Evolutionary conservation across 495 filamentous ascomycete species (phyloP).

Genomic region (Neurospora africana): DNA sequence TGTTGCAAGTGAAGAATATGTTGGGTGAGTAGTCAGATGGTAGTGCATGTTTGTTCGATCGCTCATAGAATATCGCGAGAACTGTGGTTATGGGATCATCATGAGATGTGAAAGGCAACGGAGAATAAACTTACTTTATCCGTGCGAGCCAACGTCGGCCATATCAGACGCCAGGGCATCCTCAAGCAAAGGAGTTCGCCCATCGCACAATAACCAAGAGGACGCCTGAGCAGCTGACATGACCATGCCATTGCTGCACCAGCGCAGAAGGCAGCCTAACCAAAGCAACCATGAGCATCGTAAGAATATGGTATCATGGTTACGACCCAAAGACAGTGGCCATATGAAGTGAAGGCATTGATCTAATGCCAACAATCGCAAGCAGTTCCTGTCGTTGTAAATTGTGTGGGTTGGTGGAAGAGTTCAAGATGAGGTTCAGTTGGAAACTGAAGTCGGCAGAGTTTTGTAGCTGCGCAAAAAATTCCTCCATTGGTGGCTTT

Average conservation of each 20-base stretch:
- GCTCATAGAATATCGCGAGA: conserved; percentile 73
- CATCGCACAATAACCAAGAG: not conserved
- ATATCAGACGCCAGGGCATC: not conserved
- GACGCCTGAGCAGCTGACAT: not conserved
- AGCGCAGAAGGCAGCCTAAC: not conserved
- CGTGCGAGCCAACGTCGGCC: not conserved
- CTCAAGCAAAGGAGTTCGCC: not conserved
- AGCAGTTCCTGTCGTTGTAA: not conserved
- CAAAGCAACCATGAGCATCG: not conserved
- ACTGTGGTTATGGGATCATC: conserved; percentile 46
- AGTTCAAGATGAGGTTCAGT: not conserved
- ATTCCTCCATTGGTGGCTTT: not conserved
- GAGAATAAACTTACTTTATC: conserved; percentile 8
- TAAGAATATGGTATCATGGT: not conserved
- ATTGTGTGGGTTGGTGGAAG: not conserved
- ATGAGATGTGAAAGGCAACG: conserved; percentile 21
- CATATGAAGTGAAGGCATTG: not conserved
- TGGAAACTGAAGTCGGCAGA: not conserved
- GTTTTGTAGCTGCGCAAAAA: conserved; percentile 1
- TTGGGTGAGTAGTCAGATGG: conserved; percentile 67
- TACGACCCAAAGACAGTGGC: not conserved
- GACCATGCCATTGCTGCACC: not conserved
- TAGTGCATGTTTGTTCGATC: conserved; percentile 99
- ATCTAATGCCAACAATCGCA: not conserved
- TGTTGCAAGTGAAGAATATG: conserved; percentile 13